Evolutionary conservation across 495 filamentous ascomycete species (phyloP).

Genomic region (Niebla homalea): DNA sequence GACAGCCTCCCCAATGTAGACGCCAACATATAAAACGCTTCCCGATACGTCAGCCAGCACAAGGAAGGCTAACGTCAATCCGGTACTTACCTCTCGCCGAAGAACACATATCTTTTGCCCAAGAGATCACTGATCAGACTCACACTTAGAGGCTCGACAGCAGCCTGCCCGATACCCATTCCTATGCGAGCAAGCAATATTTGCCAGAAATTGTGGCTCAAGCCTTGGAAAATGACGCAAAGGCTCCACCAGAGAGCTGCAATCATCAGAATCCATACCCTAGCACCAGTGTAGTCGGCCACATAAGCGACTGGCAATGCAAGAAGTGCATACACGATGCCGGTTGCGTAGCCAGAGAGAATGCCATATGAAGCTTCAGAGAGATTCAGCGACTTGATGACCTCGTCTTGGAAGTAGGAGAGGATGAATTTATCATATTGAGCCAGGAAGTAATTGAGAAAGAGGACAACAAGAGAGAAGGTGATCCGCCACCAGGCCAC

Average conservation of each 20-base stretch:
- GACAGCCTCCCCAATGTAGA: constrained; percentile 24
- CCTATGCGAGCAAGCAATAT: constrained; percentile 22
- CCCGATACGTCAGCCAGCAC: neutral
- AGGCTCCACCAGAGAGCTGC: constrained; percentile 22
- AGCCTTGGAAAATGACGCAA: constrained; percentile 22
- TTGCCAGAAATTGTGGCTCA: constrained; percentile 21
- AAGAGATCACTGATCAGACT: constrained; percentile 24
- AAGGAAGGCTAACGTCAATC: neutral
- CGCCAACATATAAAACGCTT: constrained; percentile 22
- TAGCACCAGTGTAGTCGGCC: constrained; percentile 17
- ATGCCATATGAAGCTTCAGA: constrained; percentile 15
- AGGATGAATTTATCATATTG: constrained; percentile 28
- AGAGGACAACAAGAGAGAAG: constrained; percentile 17
- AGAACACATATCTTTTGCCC: constrained; percentile 19
- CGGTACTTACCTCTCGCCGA: constrained; percentile 14
- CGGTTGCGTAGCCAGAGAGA: constrained; percentile 23
- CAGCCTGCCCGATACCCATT: constrained; percentile 21
- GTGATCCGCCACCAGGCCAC: constrained; percentile 9
- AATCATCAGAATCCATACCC: constrained; percentile 19
- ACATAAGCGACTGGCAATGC: constrained; percentile 20
- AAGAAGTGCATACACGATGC: constrained; percentile 22
- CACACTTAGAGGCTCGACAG: constrained; percentile 21
- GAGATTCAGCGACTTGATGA: constrained; percentile 15
- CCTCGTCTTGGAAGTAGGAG: constrained; percentile 20
- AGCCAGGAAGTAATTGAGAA: constrained; percentile 25